Conservation (phyloP, 2,329 filamentous ascomycete species). For the Trichoderma pleuroti region DNA sequence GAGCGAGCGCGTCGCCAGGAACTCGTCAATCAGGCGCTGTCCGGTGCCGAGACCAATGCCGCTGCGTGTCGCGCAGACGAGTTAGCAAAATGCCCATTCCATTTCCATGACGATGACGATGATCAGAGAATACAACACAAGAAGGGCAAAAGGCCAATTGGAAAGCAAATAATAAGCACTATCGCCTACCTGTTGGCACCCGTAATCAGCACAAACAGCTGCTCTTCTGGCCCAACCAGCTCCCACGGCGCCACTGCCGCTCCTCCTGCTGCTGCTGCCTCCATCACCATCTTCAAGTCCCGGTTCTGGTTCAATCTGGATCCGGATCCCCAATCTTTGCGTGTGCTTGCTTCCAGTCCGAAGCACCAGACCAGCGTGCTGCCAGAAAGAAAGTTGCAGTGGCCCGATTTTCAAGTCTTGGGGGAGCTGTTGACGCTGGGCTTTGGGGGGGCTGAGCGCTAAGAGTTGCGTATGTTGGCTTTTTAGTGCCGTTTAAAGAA, state of each 20-base stretch:
- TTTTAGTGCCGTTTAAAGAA: not conserved
- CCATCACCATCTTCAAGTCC: slow-evolving; percentile 11
- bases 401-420: not conserved
- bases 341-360: not conserved
- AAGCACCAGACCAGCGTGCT: not conserved
- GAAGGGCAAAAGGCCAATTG: not conserved
- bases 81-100: not conserved
- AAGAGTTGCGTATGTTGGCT: not conserved
- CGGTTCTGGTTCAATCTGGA: not conserved
- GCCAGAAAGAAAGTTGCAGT: not conserved
- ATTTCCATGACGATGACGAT: not conserved
- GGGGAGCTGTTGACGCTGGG: not conserved
- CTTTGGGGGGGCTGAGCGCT: not conserved
- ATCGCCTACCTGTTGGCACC: slow-evolving; percentile 73
- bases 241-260: slow-evolving; percentile 36
- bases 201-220: slow-evolving; percentile 69
- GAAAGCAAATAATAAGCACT: slow-evolving; percentile 13
- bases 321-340: not conserved
- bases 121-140: not conserved
- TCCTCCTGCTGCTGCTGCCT: not conserved
- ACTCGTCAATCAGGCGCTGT: slow-evolving; percentile 84
- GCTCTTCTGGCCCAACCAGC: slow-evolving; percentile 37
- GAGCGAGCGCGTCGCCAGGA: slow-evolving; percentile 65
- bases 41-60: slow-evolving; percentile 83
- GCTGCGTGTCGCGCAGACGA: slow-evolving; percentile 45